Percentiles rank a stretch among this genome's conserved stretches.
Evolutionary conservation across 2,329 filamentous ascomycete species (phyloP).

Genomic region (Clarireedia homoeocarpa): DNA sequence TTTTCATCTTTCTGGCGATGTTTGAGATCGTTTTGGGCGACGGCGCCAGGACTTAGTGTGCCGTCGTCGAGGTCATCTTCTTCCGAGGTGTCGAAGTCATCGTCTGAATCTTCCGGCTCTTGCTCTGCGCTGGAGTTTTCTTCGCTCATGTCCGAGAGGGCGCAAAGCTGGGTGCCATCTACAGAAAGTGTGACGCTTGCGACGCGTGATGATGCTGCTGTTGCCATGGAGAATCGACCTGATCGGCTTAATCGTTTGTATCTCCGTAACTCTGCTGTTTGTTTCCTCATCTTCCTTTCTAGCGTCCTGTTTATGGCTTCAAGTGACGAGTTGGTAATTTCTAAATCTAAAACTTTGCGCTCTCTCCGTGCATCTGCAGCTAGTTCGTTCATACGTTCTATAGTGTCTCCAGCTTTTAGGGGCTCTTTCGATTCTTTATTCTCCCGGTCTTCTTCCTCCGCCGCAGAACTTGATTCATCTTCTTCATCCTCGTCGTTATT

Average conservation of each 20-base stretch:
- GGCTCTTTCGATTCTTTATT: conserved; percentile 37
- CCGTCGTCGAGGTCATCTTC: conserved; percentile 38
- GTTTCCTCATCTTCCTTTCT: conserved; percentile 84
- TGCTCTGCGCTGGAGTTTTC: conserved; percentile 31
- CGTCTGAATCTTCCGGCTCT: conserved; percentile 36
- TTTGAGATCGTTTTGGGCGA: conserved; percentile 38
- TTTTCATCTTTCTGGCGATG: conserved; percentile 71
- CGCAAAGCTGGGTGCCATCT: conserved; percentile 29
- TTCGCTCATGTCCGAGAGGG: conserved; percentile 43
- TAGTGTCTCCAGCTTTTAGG: conserved; percentile 44
- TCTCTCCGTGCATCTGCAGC: conserved; percentile 86
- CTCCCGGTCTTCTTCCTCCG: background rate
- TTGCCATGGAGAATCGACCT: conserved; percentile 59
- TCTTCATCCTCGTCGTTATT: conserved; percentile 3
- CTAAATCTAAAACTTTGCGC: conserved; percentile 88
- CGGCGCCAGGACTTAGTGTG: conserved; percentile 33
- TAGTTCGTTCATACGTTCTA: conserved; percentile 62
- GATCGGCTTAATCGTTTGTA: conserved; percentile 80
- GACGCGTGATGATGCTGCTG: conserved; percentile 39
- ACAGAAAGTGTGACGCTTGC: conserved; percentile 37
- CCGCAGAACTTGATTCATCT: background rate
- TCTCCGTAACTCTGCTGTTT: conserved; percentile 78
- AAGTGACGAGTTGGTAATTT: conserved; percentile 93
- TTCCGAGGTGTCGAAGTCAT: conserved; percentile 40
- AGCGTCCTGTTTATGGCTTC: conserved; percentile 91